Conservation (phyloP, 2,329 filamentous ascomycete genomes). For the Myriosclerotinia scirpicola region DNA sequence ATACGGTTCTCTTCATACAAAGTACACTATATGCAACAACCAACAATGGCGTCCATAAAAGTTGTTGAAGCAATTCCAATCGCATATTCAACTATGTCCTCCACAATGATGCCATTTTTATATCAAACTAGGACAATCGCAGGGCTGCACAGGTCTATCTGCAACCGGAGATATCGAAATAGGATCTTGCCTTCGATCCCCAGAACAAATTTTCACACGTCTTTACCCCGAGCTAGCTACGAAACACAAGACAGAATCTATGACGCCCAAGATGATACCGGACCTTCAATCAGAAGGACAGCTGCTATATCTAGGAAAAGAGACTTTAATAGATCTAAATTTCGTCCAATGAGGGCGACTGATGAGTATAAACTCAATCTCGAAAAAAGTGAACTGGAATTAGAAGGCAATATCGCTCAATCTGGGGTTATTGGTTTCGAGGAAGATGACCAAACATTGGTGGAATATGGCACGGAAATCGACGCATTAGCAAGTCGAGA, state of each 20-base stretch:
- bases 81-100: conserved; percentile 26
- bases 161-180: neutral
- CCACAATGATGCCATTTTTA: conserved; percentile 62
- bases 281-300: neutral
- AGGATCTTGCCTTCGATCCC: neutral
- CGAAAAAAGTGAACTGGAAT: conserved; percentile 17
- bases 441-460: conserved; percentile 24
- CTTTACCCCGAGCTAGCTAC: conserved; percentile 8
- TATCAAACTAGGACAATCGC: conserved; percentile 68
- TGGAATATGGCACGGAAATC: conserved; percentile 30
- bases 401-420: conserved; percentile 10
- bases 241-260: neutral
- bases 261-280: neutral
- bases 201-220: conserved; percentile 13
- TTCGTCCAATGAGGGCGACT: neutral
- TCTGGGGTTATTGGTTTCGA: conserved; percentile 24
- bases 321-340: neutral
- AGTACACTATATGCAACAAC: too few species aligned
- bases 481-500: conserved; percentile 30
- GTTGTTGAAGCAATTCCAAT: conserved; percentile 24
- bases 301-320: neutral
- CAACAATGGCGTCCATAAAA: conserved; percentile 23
- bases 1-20: neutral
- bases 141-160: conserved; percentile 19
- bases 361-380: neutral